Base-by-base conservation (phyloP, 208 protist species). In the Sergeia podlipaevii region DNA sequence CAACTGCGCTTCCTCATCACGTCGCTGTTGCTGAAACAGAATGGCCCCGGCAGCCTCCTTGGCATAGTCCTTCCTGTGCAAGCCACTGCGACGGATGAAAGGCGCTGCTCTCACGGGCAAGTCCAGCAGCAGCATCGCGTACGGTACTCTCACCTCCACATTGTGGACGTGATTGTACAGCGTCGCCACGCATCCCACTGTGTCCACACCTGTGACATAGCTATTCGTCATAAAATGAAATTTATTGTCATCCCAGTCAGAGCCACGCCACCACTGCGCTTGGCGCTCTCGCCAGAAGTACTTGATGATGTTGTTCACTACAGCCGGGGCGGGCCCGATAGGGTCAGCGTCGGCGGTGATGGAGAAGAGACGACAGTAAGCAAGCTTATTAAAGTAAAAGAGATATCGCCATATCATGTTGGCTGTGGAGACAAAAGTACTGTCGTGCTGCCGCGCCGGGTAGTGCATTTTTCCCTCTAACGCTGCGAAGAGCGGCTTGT, bases 401-500 rank as follows among this genome's bases (percentile, higher is more conserved):
- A 95, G 58, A 56, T 79, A 95, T 50, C 74, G 68, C 75, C 76
- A 92, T 28, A 95, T 73, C 26, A 78, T 73, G 60, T 95, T 95
- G 37, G 81, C 74, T 23, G 79, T 79, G 1, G 79, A 77, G 41
- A 87, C 65, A 67, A 95, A 95, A 41, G 77, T 90, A 41, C 77
- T 64, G 45, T 92, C 88, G 45, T 89, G 74, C 61, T 88, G 84
- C 7, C 88, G 80, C 30, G 65, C 55, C 6, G 64, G 21, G 58
- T 63, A 62, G 27, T 61, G n/a, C n/a, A n/a, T n/a, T n/a, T n/a
- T n/a, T n/a, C n/a, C n/a, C n/a, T 8, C 33, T 8, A 38, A 38
- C 33, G 33, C 10, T 38, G n/a, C n/a, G n/a, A n/a, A n/a, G n/a
- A n/a, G n/a, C n/a, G n/a, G n/a, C n/a, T n/a, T n/a, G n/a, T n/a